Conservation (phyloP, 331 rosid genomes). For the Cydonia oblonga region DNA sequence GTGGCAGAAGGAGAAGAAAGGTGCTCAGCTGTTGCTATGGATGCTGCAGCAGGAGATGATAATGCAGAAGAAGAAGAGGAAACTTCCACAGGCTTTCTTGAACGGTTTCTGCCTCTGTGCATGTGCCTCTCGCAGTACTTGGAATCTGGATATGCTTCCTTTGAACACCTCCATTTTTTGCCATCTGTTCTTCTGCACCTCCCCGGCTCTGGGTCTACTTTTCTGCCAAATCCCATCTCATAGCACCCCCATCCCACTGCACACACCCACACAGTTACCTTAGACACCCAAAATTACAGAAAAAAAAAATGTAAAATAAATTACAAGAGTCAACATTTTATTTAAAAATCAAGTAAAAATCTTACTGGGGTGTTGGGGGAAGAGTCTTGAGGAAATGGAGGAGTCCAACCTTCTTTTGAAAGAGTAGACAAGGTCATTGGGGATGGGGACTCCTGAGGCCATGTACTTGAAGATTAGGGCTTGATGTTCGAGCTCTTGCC, state of each 20-base stretch:
- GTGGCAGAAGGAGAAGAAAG: slow-evolving; percentile 20
- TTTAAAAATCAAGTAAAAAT: neutral
- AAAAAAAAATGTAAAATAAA: neutral
- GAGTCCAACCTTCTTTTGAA: slow-evolving; percentile 78
- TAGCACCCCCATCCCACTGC: slow-evolving; percentile 94
- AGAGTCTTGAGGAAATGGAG: slow-evolving; percentile 66
- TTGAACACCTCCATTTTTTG: slow-evolving; percentile 98
- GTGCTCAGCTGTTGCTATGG: slow-evolving; percentile 12
- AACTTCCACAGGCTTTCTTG: slow-evolving; percentile 99
- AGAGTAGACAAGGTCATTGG: slow-evolving; percentile 74
- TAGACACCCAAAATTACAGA: slow-evolving; percentile 10
- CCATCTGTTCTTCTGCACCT: slow-evolving; percentile 99
- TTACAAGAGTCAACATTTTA: too few species aligned
- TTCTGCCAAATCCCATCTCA: slow-evolving; percentile 93
- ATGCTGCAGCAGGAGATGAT: slow-evolving; percentile 4
- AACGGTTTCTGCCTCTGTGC: slow-evolving; percentile 98
- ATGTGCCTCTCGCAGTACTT: slow-evolving; percentile 98
- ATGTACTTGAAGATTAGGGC: slow-evolving; percentile 87
- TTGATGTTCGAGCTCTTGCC: slow-evolving; percentile 99
- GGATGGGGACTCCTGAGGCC: slow-evolving; percentile 80
- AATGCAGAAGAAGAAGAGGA: slow-evolving; percentile 59
- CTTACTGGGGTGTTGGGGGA: slow-evolving; percentile 77
- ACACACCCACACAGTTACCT: slow-evolving; percentile 7
- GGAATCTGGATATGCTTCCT: slow-evolving; percentile 95
- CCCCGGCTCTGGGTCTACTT: slow-evolving; percentile 97